Evolutionary conservation across 116 monocot species (phyloP), one percentile per base, ranked within the genome.

Genomic region (Dioscorea cayenensis): DNA sequence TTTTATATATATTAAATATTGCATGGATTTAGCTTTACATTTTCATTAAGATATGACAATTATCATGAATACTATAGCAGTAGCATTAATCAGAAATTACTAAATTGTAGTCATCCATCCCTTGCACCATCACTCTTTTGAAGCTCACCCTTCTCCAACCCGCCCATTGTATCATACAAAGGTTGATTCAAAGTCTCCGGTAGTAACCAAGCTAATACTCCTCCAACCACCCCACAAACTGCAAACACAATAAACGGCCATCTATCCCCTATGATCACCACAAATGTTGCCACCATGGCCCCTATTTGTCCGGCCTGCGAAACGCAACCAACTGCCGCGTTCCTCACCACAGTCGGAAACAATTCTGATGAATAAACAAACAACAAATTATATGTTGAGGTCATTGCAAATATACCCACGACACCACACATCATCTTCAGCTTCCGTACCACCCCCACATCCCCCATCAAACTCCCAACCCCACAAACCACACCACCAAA

Each of bases 401-500:
- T 74, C 78, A 75, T 77, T 7, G 72, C 80, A 52, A 87, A 87
- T 0, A 83, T 78, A 5, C 78, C 87, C 14, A 83, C 13, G 28
- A 50, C 67, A 69, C 28, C 60, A 74, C 52, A 65, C 79, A 58
- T 38, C 38, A 17, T 55, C 16, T 64, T 55, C 35, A 36, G 63
- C 3, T 49, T 27, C 64, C 21, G 27, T 49, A 63, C 50, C 29
- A 5, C 35, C 21, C 75, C 71, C 17, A 17, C 84, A 14, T 8
- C 72, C 8, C 37, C 71, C 7, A 78, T 23, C 60, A 73, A 22
- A 64, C 74, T 73, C 13, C 86, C 95, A 0, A 67, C 71, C 5
- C 75, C 38, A 80, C 95, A 92, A 77, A 79, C 80, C 7, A 22
- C 63, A 0, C 85, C 95, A 51, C 92, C 82, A 50, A 95, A 48